Evolutionary conservation across 169 alveolate species (phyloP).

Genomic region (Eimeria necatrix): DNA sequence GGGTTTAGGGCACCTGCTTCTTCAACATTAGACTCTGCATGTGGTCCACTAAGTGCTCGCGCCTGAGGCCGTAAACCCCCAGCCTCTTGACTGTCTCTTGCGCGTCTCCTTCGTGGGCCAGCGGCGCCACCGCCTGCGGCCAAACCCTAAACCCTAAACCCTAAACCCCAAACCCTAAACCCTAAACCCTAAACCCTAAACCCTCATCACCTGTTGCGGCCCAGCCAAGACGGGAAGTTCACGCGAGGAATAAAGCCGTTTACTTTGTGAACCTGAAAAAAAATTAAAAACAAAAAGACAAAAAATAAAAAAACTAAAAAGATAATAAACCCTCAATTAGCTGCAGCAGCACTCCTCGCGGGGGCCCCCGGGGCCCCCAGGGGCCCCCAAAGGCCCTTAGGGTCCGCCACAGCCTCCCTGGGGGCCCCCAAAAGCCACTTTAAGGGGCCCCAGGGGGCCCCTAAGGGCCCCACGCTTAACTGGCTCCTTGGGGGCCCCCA

Average conservation of each 20-base stretch:
- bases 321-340: no score
- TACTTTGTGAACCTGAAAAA: background rate
- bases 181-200: background rate
- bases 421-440: no score
- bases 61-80: background rate
- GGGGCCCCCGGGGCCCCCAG: conserved; percentile 25
- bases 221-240: conserved; percentile 70
- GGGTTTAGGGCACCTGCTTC: conserved; percentile 3
- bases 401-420: no score
- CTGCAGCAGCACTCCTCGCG: no score
- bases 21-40: background rate
- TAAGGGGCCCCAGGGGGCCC: no score
- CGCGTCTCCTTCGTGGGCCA: background rate
- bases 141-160: background rate
- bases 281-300: background rate
- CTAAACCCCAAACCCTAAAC: background rate
- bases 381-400: no score
- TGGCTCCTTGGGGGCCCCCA: no score
- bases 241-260: conserved; percentile 15
- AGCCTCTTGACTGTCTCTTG: background rate
- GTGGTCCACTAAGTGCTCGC: background rate
- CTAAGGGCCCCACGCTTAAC: no score
- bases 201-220: no score
- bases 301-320: no score
- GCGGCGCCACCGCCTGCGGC: background rate